These are phyloP conservation scores for Epithele typhae DNA, from an alignment of 768 basidiomycete genomes.

Conservation along the genomic window DNA sequence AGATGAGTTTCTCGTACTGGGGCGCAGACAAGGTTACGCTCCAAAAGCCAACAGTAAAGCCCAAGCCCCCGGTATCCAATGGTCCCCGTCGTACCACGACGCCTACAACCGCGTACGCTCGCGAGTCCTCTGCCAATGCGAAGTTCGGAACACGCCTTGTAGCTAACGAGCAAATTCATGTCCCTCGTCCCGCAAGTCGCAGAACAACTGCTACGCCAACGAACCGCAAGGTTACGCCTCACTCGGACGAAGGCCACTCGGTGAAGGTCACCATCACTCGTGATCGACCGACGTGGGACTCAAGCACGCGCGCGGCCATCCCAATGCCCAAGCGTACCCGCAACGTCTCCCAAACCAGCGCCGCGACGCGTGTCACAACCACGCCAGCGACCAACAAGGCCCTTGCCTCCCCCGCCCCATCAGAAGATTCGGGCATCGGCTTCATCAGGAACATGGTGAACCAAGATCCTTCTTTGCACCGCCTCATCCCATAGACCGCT, in stretches of 20 bases:
- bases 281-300: slow-evolving; percentile 61
- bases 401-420: slow-evolving; percentile 67
- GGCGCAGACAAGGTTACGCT: slow-evolving; percentile 89
- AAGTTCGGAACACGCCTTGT: slow-evolving; percentile 88
- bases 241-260: slow-evolving; percentile 63
- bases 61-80: slow-evolving; percentile 27
- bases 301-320: slow-evolving; percentile 42
- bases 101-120: slow-evolving; percentile 57
- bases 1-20: slow-evolving; percentile 95
- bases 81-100: slow-evolving; percentile 32
- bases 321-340: slow-evolving; percentile 54
- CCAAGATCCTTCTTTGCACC: slow-evolving; percentile 64
- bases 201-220: slow-evolving; percentile 44
- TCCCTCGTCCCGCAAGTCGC: slow-evolving; percentile 58
- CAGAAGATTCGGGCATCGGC: slow-evolving; percentile 81
- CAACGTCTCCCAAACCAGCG: slow-evolving; percentile 70
- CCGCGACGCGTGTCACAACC: slow-evolving; percentile 40
- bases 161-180: slow-evolving; percentile 47
- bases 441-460: slow-evolving; percentile 79
- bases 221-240: slow-evolving; percentile 38
- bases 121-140: slow-evolving; percentile 85
- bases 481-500: slow-evolving; percentile 22
- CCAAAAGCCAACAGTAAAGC: slow-evolving; percentile 68
- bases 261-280: slow-evolving; percentile 65
- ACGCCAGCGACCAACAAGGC: slow-evolving; percentile 38